A percentile compares a stretch with the other conserved stretches of the same genome.
Evolutionary conservation across 148 eudicot species (phyloP).

Genomic region (Fagopyrum homotropicum): DNA sequence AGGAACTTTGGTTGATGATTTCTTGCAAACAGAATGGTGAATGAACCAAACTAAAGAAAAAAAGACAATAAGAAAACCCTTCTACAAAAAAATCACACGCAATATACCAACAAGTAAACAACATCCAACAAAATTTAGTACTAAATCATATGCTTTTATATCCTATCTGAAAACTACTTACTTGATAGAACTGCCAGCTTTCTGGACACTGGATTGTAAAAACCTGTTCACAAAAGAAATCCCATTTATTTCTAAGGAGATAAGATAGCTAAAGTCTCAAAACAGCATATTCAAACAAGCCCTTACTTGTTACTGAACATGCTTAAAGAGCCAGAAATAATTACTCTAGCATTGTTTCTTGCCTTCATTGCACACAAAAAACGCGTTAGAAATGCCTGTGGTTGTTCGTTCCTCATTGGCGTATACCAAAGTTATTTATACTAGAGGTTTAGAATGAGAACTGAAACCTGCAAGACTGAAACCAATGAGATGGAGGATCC

Average conservation of each 20-base stretch:
- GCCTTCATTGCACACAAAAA: slow-evolving; percentile 25
- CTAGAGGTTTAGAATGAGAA: background rate
- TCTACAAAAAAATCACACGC: background rate
- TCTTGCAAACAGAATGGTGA: background rate
- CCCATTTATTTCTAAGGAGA: background rate
- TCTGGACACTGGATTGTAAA: slow-evolving; percentile 63
- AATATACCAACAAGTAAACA: background rate
- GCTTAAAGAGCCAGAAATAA: slow-evolving; percentile 73
- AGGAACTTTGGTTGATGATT: background rate
- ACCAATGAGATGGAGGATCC: slow-evolving; percentile 62
- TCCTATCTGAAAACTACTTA: background rate
- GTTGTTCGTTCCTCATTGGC: slow-evolving; percentile 34
- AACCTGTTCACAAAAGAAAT: slow-evolving; percentile 27
- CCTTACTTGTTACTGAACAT: slow-evolving; percentile 73
- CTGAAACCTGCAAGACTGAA: slow-evolving; percentile 62
- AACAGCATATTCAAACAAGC: background rate
- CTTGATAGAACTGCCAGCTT: slow-evolving; percentile 52
- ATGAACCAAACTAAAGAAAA: background rate
- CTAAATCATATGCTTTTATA: background rate
- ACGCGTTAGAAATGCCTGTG: slow-evolving; percentile 22
- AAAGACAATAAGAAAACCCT: background rate
- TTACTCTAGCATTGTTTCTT: slow-evolving; percentile 76
- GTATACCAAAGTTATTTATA: too few relatives aligned
- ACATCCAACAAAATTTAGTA: background rate
- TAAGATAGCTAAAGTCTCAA: background rate